phyloP scores from a whole-genome alignment of 1,139 yeast genomes.

The Protomyces pachydermus region DNA sequence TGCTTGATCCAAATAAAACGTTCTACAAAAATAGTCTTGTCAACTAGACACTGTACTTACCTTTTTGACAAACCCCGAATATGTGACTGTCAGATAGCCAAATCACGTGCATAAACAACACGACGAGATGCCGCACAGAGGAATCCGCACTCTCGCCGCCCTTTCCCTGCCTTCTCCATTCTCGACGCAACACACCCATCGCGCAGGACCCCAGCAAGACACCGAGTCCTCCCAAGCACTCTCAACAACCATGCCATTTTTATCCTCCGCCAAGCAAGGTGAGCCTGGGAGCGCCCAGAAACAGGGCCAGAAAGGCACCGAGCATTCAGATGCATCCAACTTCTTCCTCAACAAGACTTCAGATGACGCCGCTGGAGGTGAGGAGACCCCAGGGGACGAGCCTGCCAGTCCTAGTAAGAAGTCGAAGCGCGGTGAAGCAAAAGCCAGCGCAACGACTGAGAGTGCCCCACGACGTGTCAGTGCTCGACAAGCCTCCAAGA shows the following conservation, averaged over 20 bases:
- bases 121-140: background rate
- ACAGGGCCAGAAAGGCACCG: background rate
- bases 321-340: conserved; percentile 2
- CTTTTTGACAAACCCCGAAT: background rate
- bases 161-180: too few relatives aligned
- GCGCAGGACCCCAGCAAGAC: too few relatives aligned
- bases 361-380: background rate
- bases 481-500: background rate
- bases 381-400: background rate
- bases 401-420: background rate
- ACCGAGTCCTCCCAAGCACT: background rate
- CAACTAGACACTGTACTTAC: background rate
- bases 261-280: background rate
- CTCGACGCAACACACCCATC: too few relatives aligned
- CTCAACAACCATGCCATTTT: background rate
- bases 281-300: background rate
- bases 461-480: background rate
- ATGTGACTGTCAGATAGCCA: background rate
- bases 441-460: background rate
- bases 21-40: background rate
- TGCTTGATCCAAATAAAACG: too few relatives aligned
- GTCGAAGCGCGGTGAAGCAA: background rate
- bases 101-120: background rate
- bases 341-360: background rate
- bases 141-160: too few relatives aligned